Evolutionary conservation across 495 filamentous ascomycete species (phyloP).

Genomic region (Jackrogersella multiformis): DNA sequence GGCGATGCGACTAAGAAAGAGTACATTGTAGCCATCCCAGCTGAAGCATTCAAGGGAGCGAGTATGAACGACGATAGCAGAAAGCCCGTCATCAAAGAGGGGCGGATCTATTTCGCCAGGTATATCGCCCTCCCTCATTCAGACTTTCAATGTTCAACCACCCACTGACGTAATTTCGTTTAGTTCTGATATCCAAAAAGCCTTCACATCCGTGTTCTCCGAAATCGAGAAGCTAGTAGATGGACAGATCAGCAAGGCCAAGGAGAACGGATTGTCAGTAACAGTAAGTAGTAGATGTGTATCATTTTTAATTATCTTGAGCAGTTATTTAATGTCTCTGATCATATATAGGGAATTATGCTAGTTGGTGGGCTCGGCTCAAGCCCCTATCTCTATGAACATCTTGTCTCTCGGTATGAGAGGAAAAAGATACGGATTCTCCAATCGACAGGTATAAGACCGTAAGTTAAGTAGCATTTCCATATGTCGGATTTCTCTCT

Average conservation of each 20-base stretch:
- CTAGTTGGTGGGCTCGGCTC: conserved; percentile 43
- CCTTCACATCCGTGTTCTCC: background rate
- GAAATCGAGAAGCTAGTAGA: conserved; percentile 15
- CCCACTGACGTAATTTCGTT: too few species aligned
- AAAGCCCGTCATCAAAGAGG: conserved; percentile 18
- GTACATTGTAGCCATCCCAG: conserved; percentile 26
- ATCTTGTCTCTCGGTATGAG: conserved; percentile 10
- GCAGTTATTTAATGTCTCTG: too few species aligned
- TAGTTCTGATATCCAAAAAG: conserved; percentile 8
- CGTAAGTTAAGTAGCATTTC: conserved; percentile 29
- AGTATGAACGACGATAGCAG: conserved; percentile 14
- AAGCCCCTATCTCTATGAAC: conserved; percentile 34
- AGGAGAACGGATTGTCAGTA: background rate
- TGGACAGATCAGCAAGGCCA: conserved; percentile 2
- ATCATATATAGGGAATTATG: conserved; percentile 41
- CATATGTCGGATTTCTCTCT: too few species aligned
- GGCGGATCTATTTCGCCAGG: conserved; percentile 21
- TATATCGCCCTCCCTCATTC: too few species aligned
- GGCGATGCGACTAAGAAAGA: background rate
- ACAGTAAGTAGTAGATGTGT: conserved; percentile 8
- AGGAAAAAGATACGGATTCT: background rate
- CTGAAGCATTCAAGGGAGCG: background rate
- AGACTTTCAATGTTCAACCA: too few species aligned
- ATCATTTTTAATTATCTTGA: background rate
- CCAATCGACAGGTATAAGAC: conserved; percentile 12